Conservation (phyloP, 306 rosid genomes). For the Abrus pulchellus region DNA sequence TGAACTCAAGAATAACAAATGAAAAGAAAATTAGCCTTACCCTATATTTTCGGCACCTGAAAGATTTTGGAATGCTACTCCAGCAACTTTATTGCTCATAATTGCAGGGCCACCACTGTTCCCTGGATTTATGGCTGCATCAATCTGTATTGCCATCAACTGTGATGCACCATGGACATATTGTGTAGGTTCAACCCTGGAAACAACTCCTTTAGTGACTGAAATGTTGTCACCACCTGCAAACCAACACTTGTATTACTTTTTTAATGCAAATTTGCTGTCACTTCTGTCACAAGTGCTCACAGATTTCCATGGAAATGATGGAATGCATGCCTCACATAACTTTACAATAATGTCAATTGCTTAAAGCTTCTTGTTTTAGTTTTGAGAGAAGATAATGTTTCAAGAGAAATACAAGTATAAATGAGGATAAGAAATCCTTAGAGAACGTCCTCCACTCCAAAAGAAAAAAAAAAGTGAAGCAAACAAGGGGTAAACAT, state of each 20-base stretch:
- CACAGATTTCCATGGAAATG: neutral
- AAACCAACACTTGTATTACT: slow-evolving; percentile 26
- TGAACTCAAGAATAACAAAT: slow-evolving; percentile 19
- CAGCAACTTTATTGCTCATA: slow-evolving; percentile 85
- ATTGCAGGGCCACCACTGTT: slow-evolving; percentile 98
- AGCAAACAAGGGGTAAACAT: slow-evolving; percentile 8
- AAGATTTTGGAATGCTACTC: slow-evolving; percentile 97
- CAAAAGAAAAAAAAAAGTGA: neutral
- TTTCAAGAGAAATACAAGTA: neutral
- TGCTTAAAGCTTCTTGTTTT: neutral
- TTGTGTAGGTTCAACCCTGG: slow-evolving; percentile 93
- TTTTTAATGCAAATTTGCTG: neutral
- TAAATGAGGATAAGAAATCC: neutral
- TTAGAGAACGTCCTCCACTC: neutral
- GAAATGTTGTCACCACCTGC: slow-evolving; percentile 96
- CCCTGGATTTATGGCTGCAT: slow-evolving; percentile 96
- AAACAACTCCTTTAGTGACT: slow-evolving; percentile 90
- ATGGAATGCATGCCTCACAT: slow-evolving; percentile 19
- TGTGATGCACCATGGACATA: slow-evolving; percentile 92
- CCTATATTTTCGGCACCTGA: slow-evolving; percentile 98
- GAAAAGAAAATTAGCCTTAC: slow-evolving; percentile 54
- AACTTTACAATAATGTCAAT: slow-evolving; percentile 6
- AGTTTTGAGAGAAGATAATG: neutral
- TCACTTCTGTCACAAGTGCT: slow-evolving; percentile 4
- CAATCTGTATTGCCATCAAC: slow-evolving; percentile 93